Evolutionary conservation across 1,284 basidiomycete genomes (phyloP), one percentile per base, ranked within the genome.

Genomic region (Cryptococcus maquisensis): DNA sequence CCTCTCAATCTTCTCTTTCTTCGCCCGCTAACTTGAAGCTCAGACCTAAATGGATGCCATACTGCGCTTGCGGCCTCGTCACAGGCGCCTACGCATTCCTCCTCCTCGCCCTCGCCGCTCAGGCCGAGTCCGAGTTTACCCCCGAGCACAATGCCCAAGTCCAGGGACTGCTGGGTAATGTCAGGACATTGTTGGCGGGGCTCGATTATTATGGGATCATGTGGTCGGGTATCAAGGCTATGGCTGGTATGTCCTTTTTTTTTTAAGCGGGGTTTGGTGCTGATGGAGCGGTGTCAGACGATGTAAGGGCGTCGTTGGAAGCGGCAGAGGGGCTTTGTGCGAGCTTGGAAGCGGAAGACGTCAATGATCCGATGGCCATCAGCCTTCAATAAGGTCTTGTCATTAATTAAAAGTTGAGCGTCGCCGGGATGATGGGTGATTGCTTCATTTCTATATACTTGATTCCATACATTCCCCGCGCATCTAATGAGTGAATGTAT

Each of bases 201-300:
- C 60, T 78, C 7, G 71, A 75, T 52, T 71, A 73, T 28, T 78
- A 77, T 54, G 76, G 74, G 15, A 56, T 61, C 43, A 75, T 77
- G 73, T 78, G 76, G 76, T 74, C 69, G 36, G 75, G 74, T 18
- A 76, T 78, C 55, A 71, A 72, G 45, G 65, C 67, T 43, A 77
- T 77, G 73, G 75, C 74, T 23, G 61, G 72, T 71, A 60, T 70
- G 73, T 72, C 16, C 20, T 28, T 20, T 42, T 12, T 15, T 15
- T 8, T 44, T 44, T 44, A 18, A 6, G 10, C 10, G 28, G 7
- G 28, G 10, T 1, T 32, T 32, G 28, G 10, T 32, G 3, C 10
- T 32, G 28, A 45, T 38, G 37, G 7, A 49, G 9, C 16, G 36
- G 16, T 9, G 10, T 21, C 47, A 23, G 47, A 49, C 23, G 37